phyloP scores from a whole-genome alignment of 768 basidiomycete genomes.

The Suillus spraguei region DNA sequence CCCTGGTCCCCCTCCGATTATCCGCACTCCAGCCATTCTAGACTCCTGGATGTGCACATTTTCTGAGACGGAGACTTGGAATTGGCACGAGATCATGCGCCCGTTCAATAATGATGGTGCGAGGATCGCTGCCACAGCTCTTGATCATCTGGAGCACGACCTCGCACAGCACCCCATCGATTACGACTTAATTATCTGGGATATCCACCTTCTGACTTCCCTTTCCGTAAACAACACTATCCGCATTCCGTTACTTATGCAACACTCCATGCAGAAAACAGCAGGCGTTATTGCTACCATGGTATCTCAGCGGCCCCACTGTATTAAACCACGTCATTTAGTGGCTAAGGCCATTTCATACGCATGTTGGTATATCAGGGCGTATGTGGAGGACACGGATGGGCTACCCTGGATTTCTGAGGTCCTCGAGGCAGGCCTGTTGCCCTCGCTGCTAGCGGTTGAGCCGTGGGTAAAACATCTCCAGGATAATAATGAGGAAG shows the following conservation, averaged over 20 bases:
- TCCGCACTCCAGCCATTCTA: slow-evolving; percentile 19
- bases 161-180: slow-evolving; percentile 23
- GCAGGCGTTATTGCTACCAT: slow-evolving; percentile 21
- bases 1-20: slow-evolving; percentile 8
- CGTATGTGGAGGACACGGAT: slow-evolving; percentile 27
- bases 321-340: slow-evolving; percentile 9
- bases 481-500: slow-evolving; percentile 22
- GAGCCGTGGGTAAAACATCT: slow-evolving; percentile 30
- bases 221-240: slow-evolving; percentile 29
- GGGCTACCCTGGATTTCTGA: slow-evolving; percentile 30
- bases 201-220: slow-evolving; percentile 30
- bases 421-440: slow-evolving; percentile 26
- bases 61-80: slow-evolving; percentile 25
- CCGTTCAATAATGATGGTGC: slow-evolving; percentile 24
- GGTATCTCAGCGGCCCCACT: slow-evolving; percentile 13
- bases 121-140: slow-evolving; percentile 24
- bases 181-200: slow-evolving; percentile 32
- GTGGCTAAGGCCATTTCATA: slow-evolving; percentile 31
- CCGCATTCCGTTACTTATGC: slow-evolving; percentile 26
- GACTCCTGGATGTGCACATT: slow-evolving; percentile 33
- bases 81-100: slow-evolving; percentile 28
- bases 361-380: slow-evolving; percentile 33
- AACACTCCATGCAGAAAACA: slow-evolving; percentile 22
- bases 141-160: slow-evolving; percentile 28
- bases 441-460: slow-evolving; percentile 26